Evolutionary conservation across 176 grass and related monocot genomes (phyloP), one percentile per base, ranked within the genome.

Genomic region (Calamus simplicifolius): DNA sequence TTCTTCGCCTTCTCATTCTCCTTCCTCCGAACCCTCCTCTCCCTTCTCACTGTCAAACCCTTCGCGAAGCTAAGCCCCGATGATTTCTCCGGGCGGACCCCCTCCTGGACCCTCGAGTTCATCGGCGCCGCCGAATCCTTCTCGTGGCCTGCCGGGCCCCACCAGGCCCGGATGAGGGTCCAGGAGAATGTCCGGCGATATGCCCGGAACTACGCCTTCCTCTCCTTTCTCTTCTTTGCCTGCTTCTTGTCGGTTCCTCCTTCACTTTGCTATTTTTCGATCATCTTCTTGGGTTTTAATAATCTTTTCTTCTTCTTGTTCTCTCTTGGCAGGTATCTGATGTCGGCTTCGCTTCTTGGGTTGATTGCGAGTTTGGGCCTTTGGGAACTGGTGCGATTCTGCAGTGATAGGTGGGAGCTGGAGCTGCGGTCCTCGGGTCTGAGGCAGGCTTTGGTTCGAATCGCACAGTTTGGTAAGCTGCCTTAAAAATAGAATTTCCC

Each of bases 131-230:
- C 62, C 50, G 52, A 62, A 2, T 86, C 69, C 78, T 95, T 81
- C 79, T 89, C 90, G 50, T 89, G 82, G 90, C 90, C 91, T 23
- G 77, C 80, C 2, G 82, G 84, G 25, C 64, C 83, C 0, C 71
- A 83, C 8, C 91, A 90, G 84, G 86, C 91, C 25, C 72, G 82
- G 19, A 82, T 96, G 71, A 78, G 91, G 18, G 83, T 90, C 51
- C 91, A 96, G 73, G 91, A 96, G 83, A 96, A 96, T 64, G 83
- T 96, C 50, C 80, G 91, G 14, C 80, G 73, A 48, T 90, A 96
- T 57, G 86, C 78, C 29, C 81, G 77, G 68, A 96, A 96, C 76
- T 96, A 96, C 31, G 78, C 81, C 21, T 70, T 77, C 48, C 83
- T 96, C 18, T 54, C 78, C 25, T 56, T 90, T 54, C 63, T 96